Conservation (phyloP, 768 basidiomycete genomes). For the Amanita molliuscula region DNA sequence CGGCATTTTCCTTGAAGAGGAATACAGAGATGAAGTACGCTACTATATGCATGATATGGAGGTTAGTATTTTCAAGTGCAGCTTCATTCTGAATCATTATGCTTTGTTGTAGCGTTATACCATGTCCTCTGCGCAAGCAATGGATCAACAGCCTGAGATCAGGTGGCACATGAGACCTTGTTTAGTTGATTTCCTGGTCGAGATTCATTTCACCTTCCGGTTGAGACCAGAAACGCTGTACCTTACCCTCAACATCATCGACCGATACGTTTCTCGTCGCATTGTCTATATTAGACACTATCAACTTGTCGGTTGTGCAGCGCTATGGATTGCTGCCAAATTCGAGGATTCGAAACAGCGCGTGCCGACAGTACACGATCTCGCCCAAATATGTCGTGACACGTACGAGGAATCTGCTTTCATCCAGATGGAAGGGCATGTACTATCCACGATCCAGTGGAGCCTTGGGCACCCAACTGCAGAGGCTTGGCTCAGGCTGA, state of each 20-base stretch:
- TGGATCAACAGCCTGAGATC: conserved; percentile 99
- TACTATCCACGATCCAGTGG: conserved; percentile 95
- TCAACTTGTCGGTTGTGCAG: conserved; percentile 96
- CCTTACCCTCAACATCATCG: conserved; percentile 96
- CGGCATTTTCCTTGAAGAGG: conserved; percentile 81
- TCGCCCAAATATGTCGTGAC: conserved; percentile 90
- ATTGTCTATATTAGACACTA: conserved; percentile 99
- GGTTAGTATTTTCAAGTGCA: conserved; percentile 43
- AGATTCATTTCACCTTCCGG: conserved; percentile 96
- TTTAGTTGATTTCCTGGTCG: conserved; percentile 97
- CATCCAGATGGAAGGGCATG: conserved; percentile 98
- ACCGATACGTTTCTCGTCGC: conserved; percentile 97
- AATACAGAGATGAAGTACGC: conserved; percentile 89
- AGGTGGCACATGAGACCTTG: conserved; percentile 99
- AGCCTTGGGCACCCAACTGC: conserved; percentile 94
- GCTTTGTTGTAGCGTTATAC: conserved; percentile 51
- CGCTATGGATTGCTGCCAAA: conserved; percentile 98
- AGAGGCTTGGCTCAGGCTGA: conserved; percentile 89
- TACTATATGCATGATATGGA: conserved; percentile 98
- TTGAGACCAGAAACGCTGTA: conserved; percentile 98
- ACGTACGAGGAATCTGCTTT: conserved; percentile 97
- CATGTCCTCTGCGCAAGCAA: conserved; percentile 86
- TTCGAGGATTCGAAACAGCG: conserved; percentile 99
- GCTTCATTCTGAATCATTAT: conserved; percentile 9
- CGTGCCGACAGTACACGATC: conserved; percentile 90